Base-by-base conservation (phyloP, 1,284 basidiomycete species). In the Pseudozyma sp. region DNA sequence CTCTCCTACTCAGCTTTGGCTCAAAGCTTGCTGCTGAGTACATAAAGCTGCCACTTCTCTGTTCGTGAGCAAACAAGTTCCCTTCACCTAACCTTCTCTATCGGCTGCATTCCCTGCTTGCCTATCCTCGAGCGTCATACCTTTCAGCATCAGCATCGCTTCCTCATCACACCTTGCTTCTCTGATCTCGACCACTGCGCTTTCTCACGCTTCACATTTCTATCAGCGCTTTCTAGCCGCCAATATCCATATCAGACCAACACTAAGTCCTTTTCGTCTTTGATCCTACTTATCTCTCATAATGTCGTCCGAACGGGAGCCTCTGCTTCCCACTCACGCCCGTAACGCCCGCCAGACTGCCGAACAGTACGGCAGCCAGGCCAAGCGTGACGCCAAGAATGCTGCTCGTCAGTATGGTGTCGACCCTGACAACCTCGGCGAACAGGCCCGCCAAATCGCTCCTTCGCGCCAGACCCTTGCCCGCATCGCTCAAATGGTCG, bases 241-340 rank as follows among this genome's bases (percentile, higher is more conserved):
- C 19, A 36, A n/a, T 5, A 1, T 16, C 19, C 14, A 9, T 7
- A 8, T 51, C n/a, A 38, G 19, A n/a, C n/a, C 31, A 38, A 43
- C 40, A 10, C 43, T n/a, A 11, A 7, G 25, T n/a, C 18, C 25
- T 13, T 31, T 43, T 7, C 19, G 16, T 14, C 9, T 21, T 19
- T 16, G 31, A 12, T 39, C 10, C 34, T 40, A 40, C 14, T 42
- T 38, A 9, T 36, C 25, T 21, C 3, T n/a, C 59, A 61, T 31
- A 31, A 69, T 69, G 69, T 76, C 73, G 36, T 58, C 53, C 44
- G 72, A 76, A 57, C 73, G 69, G 42, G 69, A 76, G 54, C 73
- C 73, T 18, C 65, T 76, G 18, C 61, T 76, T 6, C 73, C 73
- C 45, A 76, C 73, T 25, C 58, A 68, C 59, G 58, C 50, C 55